These are phyloP conservation scores for Silene latifolia DNA, from an alignment of 148 eudicot genomes.

Conservation along the genomic window DNA sequence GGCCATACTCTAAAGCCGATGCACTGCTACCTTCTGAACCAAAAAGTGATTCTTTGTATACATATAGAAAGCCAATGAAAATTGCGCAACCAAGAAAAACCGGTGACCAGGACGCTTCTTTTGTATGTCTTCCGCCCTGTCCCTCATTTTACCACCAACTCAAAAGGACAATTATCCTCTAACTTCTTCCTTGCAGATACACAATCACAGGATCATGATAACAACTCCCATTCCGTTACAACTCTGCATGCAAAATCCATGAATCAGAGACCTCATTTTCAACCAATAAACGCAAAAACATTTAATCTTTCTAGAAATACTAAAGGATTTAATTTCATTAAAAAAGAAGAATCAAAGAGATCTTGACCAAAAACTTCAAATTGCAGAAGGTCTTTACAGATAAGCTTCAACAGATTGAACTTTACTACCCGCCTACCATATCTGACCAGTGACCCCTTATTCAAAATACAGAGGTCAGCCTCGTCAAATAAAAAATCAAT, in stretches of 20 bases:
- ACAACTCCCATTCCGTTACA: not conserved
- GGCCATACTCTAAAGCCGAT: constrained; percentile 88
- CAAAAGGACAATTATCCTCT: not conserved
- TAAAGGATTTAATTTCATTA: not conserved
- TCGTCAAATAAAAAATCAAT: too few species aligned
- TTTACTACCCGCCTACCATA: too few species aligned
- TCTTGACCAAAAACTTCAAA: not conserved
- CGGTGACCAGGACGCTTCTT: constrained; percentile 74
- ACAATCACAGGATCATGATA: constrained; percentile 28
- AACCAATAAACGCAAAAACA: not conserved
- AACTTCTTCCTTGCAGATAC: not conserved
- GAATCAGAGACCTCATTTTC: constrained; percentile 7
- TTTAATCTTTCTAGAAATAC: too few species aligned
- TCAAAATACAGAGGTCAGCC: too few species aligned
- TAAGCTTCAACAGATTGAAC: not conserved
- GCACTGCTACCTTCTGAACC: constrained; percentile 68
- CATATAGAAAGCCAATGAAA: constrained; percentile 63
- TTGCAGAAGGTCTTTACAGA: not conserved
- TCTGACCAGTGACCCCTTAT: too few species aligned
- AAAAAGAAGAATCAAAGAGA: not conserved
- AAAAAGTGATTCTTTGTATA: constrained; percentile 49
- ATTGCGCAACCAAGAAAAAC: constrained; percentile 45
- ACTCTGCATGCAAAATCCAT: constrained; percentile 20
- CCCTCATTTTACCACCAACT: constrained; percentile 52
- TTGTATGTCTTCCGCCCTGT: constrained; percentile 73